phyloP scores from a whole-genome alignment of 768 basidiomycete genomes.

The Sutorius australiensis region DNA sequence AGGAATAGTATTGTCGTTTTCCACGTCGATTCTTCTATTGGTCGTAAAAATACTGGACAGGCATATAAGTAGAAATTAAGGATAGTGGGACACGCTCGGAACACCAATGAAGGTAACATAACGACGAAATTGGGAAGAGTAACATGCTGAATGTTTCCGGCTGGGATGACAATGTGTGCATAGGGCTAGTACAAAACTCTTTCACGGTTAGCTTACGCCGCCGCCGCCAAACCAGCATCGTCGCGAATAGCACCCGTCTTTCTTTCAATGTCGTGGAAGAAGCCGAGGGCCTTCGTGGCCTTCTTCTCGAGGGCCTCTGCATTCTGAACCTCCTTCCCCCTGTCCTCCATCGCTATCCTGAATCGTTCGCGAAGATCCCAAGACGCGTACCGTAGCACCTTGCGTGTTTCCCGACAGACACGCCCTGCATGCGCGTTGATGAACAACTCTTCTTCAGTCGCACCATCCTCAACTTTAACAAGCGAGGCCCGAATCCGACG shows the following conservation, averaged over 20 bases:
- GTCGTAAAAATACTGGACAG: conserved; percentile 9
- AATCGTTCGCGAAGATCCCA: conserved; percentile 90
- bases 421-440: conserved; percentile 65
- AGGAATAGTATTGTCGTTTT: too few species aligned
- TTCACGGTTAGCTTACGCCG: conserved; percentile 3
- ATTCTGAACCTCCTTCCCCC: conserved; percentile 67
- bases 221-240: conserved; percentile 19
- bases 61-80: conserved; percentile 11
- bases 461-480: conserved; percentile 40
- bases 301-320: conserved; percentile 74
- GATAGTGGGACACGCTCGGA: conserved; percentile 5
- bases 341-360: conserved; percentile 74
- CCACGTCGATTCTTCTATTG: neutral
- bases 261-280: conserved; percentile 54
- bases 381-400: conserved; percentile 84
- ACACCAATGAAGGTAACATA: conserved; percentile 1
- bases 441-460: conserved; percentile 54
- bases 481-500: conserved; percentile 72
- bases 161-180: neutral
- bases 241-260: conserved; percentile 41
- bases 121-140: neutral
- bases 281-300: conserved; percentile 66
- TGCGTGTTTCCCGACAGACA: conserved; percentile 81
- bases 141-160: neutral
- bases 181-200: conserved; percentile 1